Evolutionary conservation across 2,329 filamentous ascomycete species (phyloP).

Genomic region (Apiospora aurea): DNA sequence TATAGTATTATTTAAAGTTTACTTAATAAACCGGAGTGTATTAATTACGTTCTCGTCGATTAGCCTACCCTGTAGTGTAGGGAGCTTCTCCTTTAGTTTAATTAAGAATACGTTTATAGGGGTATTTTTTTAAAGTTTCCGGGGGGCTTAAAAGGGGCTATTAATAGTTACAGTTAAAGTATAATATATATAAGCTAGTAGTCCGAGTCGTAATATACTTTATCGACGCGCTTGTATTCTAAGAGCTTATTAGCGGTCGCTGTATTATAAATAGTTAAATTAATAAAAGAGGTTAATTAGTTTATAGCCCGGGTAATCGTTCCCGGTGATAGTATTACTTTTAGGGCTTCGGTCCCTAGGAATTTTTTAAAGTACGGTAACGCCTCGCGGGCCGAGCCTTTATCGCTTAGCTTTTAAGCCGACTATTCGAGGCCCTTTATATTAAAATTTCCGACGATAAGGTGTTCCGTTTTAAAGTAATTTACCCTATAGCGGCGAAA

Average conservation of each 20-base stretch:
- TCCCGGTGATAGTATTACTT: background rate
- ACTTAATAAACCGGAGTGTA: no score
- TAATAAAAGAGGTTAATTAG: background rate
- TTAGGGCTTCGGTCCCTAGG: background rate
- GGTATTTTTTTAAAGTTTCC: background rate
- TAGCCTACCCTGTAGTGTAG: no score
- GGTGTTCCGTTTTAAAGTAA: background rate
- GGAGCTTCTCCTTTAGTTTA: no score
- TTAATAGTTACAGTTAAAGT: background rate
- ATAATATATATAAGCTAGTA: background rate
- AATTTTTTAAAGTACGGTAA: background rate
- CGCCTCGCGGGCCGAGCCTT: rapidly evolving
- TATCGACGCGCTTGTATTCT: background rate
- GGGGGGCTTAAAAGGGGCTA: background rate
- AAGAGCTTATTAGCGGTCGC: rapidly evolving
- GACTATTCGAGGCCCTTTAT: background rate
- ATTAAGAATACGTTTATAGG: no score
- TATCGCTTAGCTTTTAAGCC: background rate
- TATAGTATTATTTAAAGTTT: no score
- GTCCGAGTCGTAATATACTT: background rate
- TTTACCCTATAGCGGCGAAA: background rate
- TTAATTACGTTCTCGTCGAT: no score
- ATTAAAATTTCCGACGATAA: background rate
- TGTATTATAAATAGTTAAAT: background rate
- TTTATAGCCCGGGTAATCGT: background rate